Base-by-base conservation (phyloP, 805 yeast species). In the Vanderwaltozyma polyspora region DNA sequence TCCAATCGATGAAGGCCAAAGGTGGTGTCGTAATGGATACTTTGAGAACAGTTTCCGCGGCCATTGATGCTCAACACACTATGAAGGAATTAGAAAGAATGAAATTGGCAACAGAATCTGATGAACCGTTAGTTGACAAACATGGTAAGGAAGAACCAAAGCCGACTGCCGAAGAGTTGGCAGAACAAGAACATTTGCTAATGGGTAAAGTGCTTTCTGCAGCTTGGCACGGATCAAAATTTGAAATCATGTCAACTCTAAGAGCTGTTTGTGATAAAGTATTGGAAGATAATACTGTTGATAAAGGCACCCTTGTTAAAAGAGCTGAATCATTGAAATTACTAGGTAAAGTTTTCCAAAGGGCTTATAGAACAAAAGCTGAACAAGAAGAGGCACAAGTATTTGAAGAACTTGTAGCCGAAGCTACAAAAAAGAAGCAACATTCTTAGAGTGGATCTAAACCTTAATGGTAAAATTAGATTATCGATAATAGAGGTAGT, bases 211-310 rank as follows among this genome's bases (percentile, higher is more conserved):
- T 81, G 14, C 60, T 82, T 24, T 79, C 82, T 7, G 89, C 87
- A 3, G 91, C 91, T 7, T 82, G 93, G 93, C 74, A 75, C 10
- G 85, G 89, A 0, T 76, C 87, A 10, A 78, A 72, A 49, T 80
- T 75, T 51, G 93, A 82, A 54, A 81, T 82, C 34, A 80, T 76
- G 52, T 67, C 79, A 11, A 79, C 85, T 0, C 65, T 79, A 34
- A 70, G 83, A 44, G 72, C 67, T 10, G 91, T 81, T 10, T 80
- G 89, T 59, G 79, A 79, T 45, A 62, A 59, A 28, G 67, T 81
- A 2, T 57, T 82, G 30, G 67, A 72, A 34, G 89, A 82, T 45
- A 64, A 70, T 35, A 61, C 63, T 0, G 74, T 68, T 5, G 55
- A 69, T 4, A 44, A 66, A 28, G 62, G 60, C 7, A 68, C 63